Evolutionary conservation across 225 moss, liverwort and hornwort species (phyloP).

Genomic region (Pseudoscleropodium purum): DNA sequence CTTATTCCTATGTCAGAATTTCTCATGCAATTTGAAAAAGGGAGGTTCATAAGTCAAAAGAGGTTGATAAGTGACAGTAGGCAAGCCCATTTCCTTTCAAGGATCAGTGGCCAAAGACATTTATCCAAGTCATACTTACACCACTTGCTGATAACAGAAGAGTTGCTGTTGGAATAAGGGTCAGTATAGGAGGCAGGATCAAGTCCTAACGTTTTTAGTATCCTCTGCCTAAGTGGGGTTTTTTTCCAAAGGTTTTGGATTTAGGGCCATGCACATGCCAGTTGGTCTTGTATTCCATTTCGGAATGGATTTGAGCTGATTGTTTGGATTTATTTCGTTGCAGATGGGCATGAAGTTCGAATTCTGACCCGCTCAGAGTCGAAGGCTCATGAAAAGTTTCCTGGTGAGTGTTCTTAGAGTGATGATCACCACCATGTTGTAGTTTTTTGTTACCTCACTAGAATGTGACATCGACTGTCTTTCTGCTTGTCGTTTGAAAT

Average conservation of each 20-base stretch:
- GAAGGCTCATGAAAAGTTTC: slow-evolving; percentile 60
- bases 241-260: not conserved
- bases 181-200: not conserved
- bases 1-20: not conserved
- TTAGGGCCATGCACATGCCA: not conserved
- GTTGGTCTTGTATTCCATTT: not conserved
- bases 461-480: not conserved
- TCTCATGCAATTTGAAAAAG: not conserved
- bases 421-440: not conserved
- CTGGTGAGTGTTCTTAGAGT: slow-evolving; percentile 25
- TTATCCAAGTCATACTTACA: not conserved
- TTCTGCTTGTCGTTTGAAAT: not conserved
- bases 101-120: not conserved
- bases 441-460: not conserved
- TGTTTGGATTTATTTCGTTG: slow-evolving; percentile 1
- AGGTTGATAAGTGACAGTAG: not conserved
- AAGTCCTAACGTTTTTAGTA: not conserved
- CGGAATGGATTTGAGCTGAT: not conserved
- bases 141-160: not conserved
- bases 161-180: not conserved
- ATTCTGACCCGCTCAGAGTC: slow-evolving; percentile 75
- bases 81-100: not conserved
- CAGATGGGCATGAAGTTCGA: slow-evolving; percentile 82
- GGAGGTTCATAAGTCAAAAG: not conserved
- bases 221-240: not conserved